Conservation (phyloP, 306 rosid genomes). For the Sphenostylis stenocarpa region DNA sequence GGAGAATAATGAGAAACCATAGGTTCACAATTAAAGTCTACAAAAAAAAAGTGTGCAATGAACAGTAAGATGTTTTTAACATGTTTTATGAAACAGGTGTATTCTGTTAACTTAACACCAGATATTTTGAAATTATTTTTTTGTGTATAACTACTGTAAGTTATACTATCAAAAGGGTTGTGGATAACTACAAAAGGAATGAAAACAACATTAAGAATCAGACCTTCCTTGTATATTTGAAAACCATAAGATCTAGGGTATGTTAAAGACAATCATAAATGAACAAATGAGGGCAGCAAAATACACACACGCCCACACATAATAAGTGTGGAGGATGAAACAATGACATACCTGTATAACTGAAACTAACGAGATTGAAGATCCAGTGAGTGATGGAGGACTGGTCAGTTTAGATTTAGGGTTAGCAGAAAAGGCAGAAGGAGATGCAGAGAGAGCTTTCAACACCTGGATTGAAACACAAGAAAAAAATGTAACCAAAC, state of each 20-base stretch:
- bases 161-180: not conserved
- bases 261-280: not conserved
- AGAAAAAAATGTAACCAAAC: conserved; percentile 22
- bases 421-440: conserved; percentile 87
- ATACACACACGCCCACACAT: not conserved
- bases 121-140: not conserved
- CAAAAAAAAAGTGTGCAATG: conserved; percentile 19
- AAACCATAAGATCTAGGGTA: not conserved
- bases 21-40: not conserved
- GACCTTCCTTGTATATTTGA: not conserved
- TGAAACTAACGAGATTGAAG: conserved; percentile 84
- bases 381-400: conserved; percentile 91
- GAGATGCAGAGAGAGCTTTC: conserved; percentile 89
- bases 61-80: not conserved
- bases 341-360: conserved; percentile 66
- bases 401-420: conserved; percentile 76
- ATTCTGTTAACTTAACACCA: not conserved
- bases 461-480: conserved; percentile 59
- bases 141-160: not conserved
- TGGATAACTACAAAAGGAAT: not conserved
- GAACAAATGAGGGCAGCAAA: conserved; percentile 9
- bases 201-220: not conserved
- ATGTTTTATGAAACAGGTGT: not conserved
- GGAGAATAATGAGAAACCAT: not conserved
- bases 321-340: not conserved